A percentile compares a stretch with the other conserved stretches of the same genome.
phyloP scores from a whole-genome alignment of 441 rosid genomes.

The Rhodomyrtus psidioides region DNA sequence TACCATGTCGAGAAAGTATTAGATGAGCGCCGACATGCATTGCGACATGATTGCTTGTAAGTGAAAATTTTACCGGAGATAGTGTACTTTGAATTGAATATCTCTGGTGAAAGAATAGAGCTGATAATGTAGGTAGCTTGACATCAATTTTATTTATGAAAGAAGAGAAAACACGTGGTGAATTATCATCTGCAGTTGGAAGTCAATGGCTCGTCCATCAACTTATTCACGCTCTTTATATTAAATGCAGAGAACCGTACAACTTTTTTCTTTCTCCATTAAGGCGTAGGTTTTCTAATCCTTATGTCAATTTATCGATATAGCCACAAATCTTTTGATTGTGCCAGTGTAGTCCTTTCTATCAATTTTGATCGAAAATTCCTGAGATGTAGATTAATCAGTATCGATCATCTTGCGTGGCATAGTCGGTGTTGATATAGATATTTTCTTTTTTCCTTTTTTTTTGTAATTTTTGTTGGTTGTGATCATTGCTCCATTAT shows the following conservation, averaged over 20 bases:
- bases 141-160: accelerated
- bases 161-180: neutral
- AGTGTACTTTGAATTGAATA: neutral
- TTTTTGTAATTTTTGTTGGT: neutral
- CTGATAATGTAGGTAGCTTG: neutral
- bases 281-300: too few species aligned
- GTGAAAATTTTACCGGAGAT: neutral
- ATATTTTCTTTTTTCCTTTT: too few species aligned
- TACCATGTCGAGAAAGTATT: neutral
- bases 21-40: accelerated
- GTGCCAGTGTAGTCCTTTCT: accelerated
- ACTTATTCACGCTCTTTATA: neutral
- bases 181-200: neutral
- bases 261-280: neutral
- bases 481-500: neutral
- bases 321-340: accelerated
- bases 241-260: neutral
- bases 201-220: neutral
- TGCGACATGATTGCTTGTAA: accelerated
- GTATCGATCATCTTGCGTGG: accelerated
- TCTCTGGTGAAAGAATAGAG: neutral
- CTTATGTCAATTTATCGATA: too few species aligned
- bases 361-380: accelerated
- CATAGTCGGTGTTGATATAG: accelerated
- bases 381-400: accelerated